Evolutionary conservation across 345 rosid genomes (phyloP).

Genomic region (Pistacia vera): DNA sequence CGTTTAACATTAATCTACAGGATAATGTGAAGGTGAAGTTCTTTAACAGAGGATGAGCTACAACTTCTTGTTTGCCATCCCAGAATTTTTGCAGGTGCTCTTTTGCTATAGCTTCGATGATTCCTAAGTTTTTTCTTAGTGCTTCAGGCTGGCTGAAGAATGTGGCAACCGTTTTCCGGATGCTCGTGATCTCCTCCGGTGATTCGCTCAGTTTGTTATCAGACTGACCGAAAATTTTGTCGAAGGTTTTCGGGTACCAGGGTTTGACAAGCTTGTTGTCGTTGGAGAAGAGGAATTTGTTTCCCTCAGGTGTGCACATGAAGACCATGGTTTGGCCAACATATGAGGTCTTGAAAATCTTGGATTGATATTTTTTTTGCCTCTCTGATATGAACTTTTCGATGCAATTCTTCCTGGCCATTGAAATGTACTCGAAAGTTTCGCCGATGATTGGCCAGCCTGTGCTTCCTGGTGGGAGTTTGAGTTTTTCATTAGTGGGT

Average conservation of each 20-base stretch:
- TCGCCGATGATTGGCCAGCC: constrained; percentile 30
- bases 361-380: neutral
- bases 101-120: neutral
- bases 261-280: constrained; percentile 9
- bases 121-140: neutral
- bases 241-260: constrained; percentile 12
- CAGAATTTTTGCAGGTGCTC: constrained; percentile 7
- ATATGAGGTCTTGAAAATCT: neutral
- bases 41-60: constrained; percentile 13
- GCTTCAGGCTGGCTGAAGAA: neutral
- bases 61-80: neutral
- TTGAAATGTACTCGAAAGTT: neutral
- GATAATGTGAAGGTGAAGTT: constrained; percentile 12
- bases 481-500: neutral
- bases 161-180: neutral
- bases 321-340: neutral
- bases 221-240: neutral
- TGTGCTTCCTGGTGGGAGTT: constrained; percentile 4
- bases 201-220: neutral
- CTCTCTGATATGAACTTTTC: constrained; percentile 19
- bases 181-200: neutral
- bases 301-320: constrained; percentile 17
- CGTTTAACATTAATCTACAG: constrained; percentile 14
- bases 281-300: constrained; percentile 20
- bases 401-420: neutral